Base-by-base conservation (phyloP, 345 rosid species). In the Angophora floribunda region DNA sequence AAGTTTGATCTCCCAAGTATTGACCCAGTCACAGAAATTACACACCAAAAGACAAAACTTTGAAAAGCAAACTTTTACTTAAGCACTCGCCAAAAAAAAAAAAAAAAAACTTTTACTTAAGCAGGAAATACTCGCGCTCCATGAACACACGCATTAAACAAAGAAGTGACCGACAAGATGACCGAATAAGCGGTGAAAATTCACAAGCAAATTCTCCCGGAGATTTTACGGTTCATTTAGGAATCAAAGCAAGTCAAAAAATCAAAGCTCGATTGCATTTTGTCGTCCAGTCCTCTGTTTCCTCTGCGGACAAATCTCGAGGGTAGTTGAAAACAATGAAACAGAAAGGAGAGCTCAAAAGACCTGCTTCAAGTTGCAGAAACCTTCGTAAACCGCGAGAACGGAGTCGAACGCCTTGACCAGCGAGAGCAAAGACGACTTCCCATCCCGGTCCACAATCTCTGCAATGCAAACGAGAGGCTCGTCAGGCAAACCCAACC, bases 311-410 rank as follows among this genome's bases (percentile, higher is more conserved):
- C 82, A 41, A 41, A 75, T 36, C 82, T 41, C 82, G 49, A 75
- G 4, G 82, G 82, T 22, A 36, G 47, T 41, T 75, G 19, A 75
- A 36, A 21, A 41, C 82, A 36, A 75, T 41, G 82, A 86, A 82
- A 85, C 44, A 86, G 49, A 15, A 21, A 87, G 85, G 36, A 57
- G 55, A 52, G 15, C 61, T 44, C 13, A 28, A 49, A 55, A 61
- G 84, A 97, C 99, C 99, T 98, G 99, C 88, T 98, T 98, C 89
- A 97, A 90, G 93, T 96, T 97, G 95, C 99, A 98, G 96, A 98
- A 97, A 52, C 99, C 99, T 93, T 97, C 99, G 61, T 95, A 96
- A 57, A 94, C 99, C 3, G 94, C 96, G 75, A 98, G 96, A 89
- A 97, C 91, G 70, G 97, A 95, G 91, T 98, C 99, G 87, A 98